A percentile compares a stretch with the other conserved stretches of the same genome.
These are phyloP conservation scores for Barbatosphaeria neglecta DNA, from an alignment of 495 filamentous ascomycete genomes.

Conservation along the genomic window DNA sequence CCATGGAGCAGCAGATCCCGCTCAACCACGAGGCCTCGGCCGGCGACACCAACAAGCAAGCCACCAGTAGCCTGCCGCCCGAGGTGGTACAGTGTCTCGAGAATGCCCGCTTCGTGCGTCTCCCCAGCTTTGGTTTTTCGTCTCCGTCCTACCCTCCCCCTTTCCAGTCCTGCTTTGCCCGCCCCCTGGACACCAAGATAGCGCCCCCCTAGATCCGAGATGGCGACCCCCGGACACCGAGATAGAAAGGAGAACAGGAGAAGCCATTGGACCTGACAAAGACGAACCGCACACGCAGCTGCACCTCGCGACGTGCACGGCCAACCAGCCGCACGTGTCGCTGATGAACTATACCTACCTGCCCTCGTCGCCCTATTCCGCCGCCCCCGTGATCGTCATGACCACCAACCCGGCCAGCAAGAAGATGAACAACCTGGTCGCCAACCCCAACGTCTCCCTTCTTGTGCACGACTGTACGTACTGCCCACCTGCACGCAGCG, in stretches of 20 bases:
- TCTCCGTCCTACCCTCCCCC: no score
- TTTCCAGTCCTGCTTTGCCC: no score
- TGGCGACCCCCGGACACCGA: no score
- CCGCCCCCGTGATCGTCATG: conserved; percentile 76
- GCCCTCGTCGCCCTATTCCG: conserved; percentile 62
- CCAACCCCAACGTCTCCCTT: conserved; percentile 85
- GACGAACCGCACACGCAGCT: conserved; percentile 43
- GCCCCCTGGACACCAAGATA: no score
- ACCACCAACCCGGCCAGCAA: conserved; percentile 80
- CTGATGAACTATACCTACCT: conserved; percentile 99
- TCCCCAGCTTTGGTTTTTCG: not conserved
- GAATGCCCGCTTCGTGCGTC: conserved; percentile 82
- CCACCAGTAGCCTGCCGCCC: conserved; percentile 55
- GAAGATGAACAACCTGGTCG: conserved; percentile 76
- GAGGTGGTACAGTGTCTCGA: conserved; percentile 86
- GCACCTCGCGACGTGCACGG: conserved; percentile 81
- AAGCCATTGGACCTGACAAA: no score
- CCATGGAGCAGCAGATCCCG: conserved; percentile 42
- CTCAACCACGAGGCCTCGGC: conserved; percentile 66
- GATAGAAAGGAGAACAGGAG: no score
- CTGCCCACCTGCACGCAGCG: no score
- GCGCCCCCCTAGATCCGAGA: no score
- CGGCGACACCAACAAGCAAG: conserved; percentile 56
- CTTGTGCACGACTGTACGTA: conserved; percentile 84
- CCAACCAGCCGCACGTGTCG: conserved; percentile 80